Percentiles rank a stretch among this genome's conserved stretches.
These are phyloP conservation scores for Davidsoniella australis DNA, from an alignment of 2,329 filamentous ascomycete species.

Conservation along the genomic window DNA sequence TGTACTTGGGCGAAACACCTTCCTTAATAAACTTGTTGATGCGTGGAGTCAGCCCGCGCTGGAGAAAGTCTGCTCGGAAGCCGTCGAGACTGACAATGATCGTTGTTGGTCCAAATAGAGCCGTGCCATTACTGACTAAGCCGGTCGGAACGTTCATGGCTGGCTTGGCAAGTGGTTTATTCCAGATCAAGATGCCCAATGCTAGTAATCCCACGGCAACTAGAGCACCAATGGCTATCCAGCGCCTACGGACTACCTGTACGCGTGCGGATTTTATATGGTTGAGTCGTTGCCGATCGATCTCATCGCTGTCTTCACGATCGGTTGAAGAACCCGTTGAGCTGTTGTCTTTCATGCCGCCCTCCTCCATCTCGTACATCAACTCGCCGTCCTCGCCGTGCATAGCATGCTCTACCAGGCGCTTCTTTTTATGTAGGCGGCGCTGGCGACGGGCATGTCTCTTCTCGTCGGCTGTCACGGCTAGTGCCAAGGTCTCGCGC, in stretches of 20 bases:
- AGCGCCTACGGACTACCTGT: background rate
- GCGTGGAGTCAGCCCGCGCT: slow-evolving; percentile 66
- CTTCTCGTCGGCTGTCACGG: slow-evolving; percentile 25
- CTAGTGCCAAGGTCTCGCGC: background rate
- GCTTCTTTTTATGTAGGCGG: slow-evolving; percentile 35
- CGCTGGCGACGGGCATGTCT: slow-evolving; percentile 31
- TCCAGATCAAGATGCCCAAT: slow-evolving; percentile 16
- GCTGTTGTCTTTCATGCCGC: slow-evolving; percentile 50
- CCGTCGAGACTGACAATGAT: slow-evolving; percentile 89
- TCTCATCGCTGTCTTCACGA: slow-evolving; percentile 40
- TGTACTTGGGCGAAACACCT: slow-evolving; percentile 79
- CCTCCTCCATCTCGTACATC: slow-evolving; percentile 86
- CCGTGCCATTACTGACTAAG: slow-evolving; percentile 62
- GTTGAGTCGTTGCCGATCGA: slow-evolving; percentile 36
- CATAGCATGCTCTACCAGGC: slow-evolving; percentile 33
- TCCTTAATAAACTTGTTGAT: slow-evolving; percentile 62
- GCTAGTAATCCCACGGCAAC: slow-evolving; percentile 17
- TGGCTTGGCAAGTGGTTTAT: background rate
- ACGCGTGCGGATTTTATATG: slow-evolving; percentile 18
- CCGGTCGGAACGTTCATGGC: slow-evolving; percentile 15
- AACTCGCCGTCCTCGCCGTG: slow-evolving; percentile 55
- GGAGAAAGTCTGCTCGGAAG: slow-evolving; percentile 85
- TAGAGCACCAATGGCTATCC: slow-evolving; percentile 32
- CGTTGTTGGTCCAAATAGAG: slow-evolving; percentile 77
- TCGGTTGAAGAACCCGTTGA: slow-evolving; percentile 45